Evolutionary conservation across 331 rosid species (phyloP).

Genomic region (Quercus tomentella): DNA sequence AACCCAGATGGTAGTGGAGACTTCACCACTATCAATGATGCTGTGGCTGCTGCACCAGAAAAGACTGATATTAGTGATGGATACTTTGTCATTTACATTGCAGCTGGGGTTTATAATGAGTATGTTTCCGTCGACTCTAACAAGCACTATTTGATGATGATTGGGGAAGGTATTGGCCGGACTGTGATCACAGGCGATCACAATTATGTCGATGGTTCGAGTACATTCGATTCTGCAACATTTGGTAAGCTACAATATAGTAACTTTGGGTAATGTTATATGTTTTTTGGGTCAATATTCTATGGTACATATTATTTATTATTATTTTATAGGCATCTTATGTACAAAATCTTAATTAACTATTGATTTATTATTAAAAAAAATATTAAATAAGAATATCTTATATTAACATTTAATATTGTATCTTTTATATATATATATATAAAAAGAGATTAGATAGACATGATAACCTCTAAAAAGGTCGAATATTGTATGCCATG

Average conservation of each 20-base stretch:
- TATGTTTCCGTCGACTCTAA: constrained; percentile 24
- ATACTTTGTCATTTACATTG: constrained; percentile 26
- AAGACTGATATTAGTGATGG: constrained; percentile 6
- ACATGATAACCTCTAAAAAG: too few species aligned
- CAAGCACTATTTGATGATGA: constrained; percentile 35
- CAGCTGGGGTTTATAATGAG: constrained; percentile 32
- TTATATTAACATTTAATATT: too few species aligned
- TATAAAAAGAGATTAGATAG: too few species aligned
- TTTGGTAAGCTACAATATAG: constrained; percentile 15
- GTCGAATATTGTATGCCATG: too few species aligned
- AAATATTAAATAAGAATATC: too few species aligned
- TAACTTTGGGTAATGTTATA: too few species aligned
- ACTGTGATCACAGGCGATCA: constrained; percentile 40
- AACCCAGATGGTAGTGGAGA: constrained; percentile 39
- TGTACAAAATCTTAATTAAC: too few species aligned
- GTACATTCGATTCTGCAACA: constrained; percentile 35
- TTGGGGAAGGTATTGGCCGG: constrained; percentile 39
- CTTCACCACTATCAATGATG: constrained; percentile 31
- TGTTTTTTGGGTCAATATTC: too few species aligned
- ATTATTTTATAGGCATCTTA: too few species aligned
- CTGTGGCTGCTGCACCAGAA: constrained; percentile 33
- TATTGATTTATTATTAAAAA: too few species aligned
- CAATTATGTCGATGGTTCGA: constrained; percentile 27
- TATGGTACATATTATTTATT: too few species aligned
- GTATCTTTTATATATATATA: too few species aligned